Evolutionary conservation across 1,284 basidiomycete species (phyloP).

Genomic region (Uromyces viciae-fabae): DNA sequence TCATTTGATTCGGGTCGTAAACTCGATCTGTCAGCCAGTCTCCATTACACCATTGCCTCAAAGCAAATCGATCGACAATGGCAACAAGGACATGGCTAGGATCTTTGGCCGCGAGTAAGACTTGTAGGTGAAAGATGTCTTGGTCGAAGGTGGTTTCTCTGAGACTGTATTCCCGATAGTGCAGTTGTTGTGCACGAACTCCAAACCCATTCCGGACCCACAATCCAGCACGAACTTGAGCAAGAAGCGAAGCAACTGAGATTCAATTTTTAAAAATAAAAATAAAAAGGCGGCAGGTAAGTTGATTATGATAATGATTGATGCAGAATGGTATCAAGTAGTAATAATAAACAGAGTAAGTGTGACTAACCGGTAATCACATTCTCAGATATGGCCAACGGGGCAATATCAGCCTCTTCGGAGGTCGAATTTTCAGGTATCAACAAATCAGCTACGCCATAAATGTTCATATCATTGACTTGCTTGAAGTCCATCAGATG

Average conservation of each 20-base stretch:
- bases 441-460: constrained; percentile 34
- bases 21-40: constrained; percentile 60
- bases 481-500: constrained; percentile 62
- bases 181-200: constrained; percentile 89
- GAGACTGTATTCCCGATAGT: constrained; percentile 93
- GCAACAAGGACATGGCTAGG: constrained; percentile 76
- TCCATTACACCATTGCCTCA: constrained; percentile 74
- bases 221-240: constrained; percentile 87
- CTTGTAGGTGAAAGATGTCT: constrained; percentile 87
- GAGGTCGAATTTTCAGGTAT: constrained; percentile 11
- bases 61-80: constrained; percentile 82
- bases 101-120: constrained; percentile 57
- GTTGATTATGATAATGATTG: too few relatives aligned
- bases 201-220: constrained; percentile 98
- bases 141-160: constrained; percentile 96
- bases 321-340: too few relatives aligned
- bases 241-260: constrained; percentile 81
- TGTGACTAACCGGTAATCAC: constrained; percentile 31
- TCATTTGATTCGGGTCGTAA: constrained; percentile 70
- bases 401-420: constrained; percentile 26
- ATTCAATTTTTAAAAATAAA: too few relatives aligned
- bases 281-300: neutral
- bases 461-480: constrained; percentile 55
- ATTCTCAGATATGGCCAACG: constrained; percentile 20
- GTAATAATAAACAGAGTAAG: neutral